phyloP scores from a whole-genome alignment of 306 rosid species.

The Pterocarpus santalinus region DNA sequence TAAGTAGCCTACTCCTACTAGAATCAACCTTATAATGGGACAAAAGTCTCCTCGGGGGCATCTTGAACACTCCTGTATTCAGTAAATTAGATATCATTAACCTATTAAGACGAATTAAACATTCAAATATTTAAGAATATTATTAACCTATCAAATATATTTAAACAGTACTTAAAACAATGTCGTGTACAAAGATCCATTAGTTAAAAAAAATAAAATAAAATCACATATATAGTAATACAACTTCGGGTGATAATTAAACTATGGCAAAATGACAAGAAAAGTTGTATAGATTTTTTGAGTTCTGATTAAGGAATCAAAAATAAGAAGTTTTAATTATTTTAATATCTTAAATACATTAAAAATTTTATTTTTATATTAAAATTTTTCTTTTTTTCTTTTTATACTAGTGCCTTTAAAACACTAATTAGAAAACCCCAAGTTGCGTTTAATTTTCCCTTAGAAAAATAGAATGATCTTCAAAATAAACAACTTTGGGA shows the following conservation, averaged over 20 bases:
- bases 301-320: too few species aligned
- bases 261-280: neutral
- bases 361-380: too few species aligned
- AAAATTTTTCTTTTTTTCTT: too few species aligned
- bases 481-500: neutral
- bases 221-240: slow-evolving; percentile 24
- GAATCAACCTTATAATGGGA: slow-evolving; percentile 90
- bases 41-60: slow-evolving; percentile 90
- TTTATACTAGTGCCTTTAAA: too few species aligned
- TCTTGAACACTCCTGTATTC: slow-evolving; percentile 80
- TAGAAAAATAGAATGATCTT: slow-evolving; percentile 22
- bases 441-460: slow-evolving; percentile 4
- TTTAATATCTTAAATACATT: too few species aligned
- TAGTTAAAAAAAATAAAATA: too few species aligned
- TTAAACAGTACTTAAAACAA: too few species aligned
- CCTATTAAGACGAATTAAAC: neutral
- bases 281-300: neutral
- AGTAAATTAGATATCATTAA: slow-evolving; percentile 18
- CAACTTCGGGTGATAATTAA: neutral
- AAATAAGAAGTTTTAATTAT: too few species aligned
- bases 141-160: neutral
- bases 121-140: neutral
- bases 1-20: slow-evolving; percentile 62
- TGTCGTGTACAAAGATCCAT: too few species aligned
- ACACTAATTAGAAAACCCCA: too few species aligned